phyloP scores from a whole-genome alignment of 1,284 basidiomycete species.

The Sporisorium sorghi region DNA sequence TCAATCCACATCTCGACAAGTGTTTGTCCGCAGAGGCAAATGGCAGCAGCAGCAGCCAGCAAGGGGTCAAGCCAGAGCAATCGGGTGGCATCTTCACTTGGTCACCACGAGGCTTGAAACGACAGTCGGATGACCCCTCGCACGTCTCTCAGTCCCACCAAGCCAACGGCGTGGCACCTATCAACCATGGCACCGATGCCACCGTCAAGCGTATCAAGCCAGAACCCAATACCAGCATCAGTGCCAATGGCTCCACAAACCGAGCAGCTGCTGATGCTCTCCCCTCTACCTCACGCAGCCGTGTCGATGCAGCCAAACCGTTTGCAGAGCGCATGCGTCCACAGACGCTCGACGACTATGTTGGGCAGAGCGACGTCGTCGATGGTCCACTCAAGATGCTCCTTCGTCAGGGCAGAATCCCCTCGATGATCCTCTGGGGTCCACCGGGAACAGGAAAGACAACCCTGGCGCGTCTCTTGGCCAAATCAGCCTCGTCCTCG shows the following conservation, averaged over 20 bases:
- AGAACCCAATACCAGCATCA: background rate
- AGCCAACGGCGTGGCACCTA: background rate
- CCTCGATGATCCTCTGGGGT: conserved; percentile 66
- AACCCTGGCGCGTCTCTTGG: conserved; percentile 80
- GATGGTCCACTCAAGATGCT: conserved; percentile 60
- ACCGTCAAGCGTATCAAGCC: conserved; percentile 13
- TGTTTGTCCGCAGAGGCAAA: conserved; percentile 56
- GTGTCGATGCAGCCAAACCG: conserved; percentile 53
- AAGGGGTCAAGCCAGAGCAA: conserved; percentile 22
- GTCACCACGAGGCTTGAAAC: conserved; percentile 20
- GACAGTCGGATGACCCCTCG: background rate
- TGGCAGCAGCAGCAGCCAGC: conserved; percentile 5
- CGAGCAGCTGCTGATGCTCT: background rate
- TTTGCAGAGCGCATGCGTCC: conserved; percentile 67
- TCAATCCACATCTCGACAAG: conserved; percentile 63
- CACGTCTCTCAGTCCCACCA: background rate
- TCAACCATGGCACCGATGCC: background rate
- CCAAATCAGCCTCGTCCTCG: conserved; percentile 74
- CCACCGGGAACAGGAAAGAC: conserved; percentile 76
- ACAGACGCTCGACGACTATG: conserved; percentile 58
- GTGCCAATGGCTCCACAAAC: background rate
- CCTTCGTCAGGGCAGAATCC: conserved; percentile 55
- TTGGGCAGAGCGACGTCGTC: conserved; percentile 59
- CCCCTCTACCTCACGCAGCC: conserved; percentile 29
- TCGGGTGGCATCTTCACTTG: conserved; percentile 25